Base-by-base conservation (phyloP, 768 basidiomycete genomes). In the Gelatoporia subvermispora region DNA sequence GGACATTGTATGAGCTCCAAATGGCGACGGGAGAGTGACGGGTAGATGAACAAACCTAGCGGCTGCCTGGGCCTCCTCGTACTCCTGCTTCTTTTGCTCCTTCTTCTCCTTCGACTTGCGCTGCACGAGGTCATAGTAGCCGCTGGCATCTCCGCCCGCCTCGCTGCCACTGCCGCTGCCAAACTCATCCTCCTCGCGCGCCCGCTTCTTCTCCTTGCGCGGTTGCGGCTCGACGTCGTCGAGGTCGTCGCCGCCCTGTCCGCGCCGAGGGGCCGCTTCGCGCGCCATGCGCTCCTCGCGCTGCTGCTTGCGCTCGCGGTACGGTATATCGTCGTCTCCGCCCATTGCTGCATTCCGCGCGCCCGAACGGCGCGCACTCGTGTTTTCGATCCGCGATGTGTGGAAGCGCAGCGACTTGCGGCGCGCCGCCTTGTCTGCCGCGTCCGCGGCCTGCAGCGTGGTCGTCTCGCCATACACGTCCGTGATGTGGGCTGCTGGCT, bases 261-360 rank as follows among this genome's bases (percentile, higher is more conserved):
- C 73, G 38, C 69, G 63, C 40, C 72, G 69, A 37, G 64, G 69
- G 41, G 73, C 73, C 16, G 72, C 71, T 64, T 83, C 84, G 62
- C 74, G 78, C 43, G 74, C 75, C 44, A 76, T 53, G 43, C 79
- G 73, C 24, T 69, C 68, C 49, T 87, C 82, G 54, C 72, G 75
- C 50, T 81, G 79, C 62, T 78, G 84, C 68, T 74, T 75, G 42
- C 85, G 72, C 60, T 91, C 88, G 38, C 82, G 77, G 60, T 94
- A 91, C 16, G 96, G 96, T 41, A 98, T 74, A 61, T 99, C 96
- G 59, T 97, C 95, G 62, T 99, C 96, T 16, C 96, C 96, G 24
- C 89, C 87, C 45, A 82, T 64, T 4, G 86, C 81, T 21, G 76
- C 77, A 52, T 70, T 75, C 49, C 89, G 74, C 5, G 91, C 92